These are phyloP conservation scores for Aaosphaeria arxii DNA, from an alignment of 2,329 filamentous ascomycete species.

Conservation along the genomic window DNA sequence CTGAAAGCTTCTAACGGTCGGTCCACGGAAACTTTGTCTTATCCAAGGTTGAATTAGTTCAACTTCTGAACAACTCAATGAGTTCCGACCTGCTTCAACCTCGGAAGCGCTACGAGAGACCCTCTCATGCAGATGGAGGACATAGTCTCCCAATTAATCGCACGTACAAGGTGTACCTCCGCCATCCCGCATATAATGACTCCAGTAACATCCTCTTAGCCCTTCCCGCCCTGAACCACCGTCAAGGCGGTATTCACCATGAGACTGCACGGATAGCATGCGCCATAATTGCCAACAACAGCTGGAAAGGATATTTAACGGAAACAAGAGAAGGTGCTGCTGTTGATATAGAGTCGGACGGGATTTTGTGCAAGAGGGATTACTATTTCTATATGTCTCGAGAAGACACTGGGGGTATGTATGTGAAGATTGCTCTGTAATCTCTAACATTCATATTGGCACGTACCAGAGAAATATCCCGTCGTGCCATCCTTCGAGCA, in stretches of 20 bases:
- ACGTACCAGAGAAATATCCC: not conserved
- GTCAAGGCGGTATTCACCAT: conserved; percentile 3
- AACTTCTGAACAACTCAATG: no score
- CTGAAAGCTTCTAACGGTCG: no score
- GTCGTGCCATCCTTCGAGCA: not conserved
- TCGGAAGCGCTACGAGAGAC: no score
- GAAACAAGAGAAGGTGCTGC: not conserved
- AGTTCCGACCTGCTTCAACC: no score
- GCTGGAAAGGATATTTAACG: not conserved
- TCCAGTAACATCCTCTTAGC: not conserved
- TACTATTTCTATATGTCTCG: not conserved
- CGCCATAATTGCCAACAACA: not conserved
- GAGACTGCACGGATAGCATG: not conserved
- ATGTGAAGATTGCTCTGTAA: no score
- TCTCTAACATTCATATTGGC: no score
- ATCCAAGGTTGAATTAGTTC: no score
- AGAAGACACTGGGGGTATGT: no score
- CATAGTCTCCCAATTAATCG: not conserved
- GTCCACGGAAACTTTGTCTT: no score
- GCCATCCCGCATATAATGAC: not conserved
- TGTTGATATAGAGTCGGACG: not conserved
- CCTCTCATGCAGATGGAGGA: not conserved
- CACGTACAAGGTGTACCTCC: not conserved
- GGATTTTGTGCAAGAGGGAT: not conserved
- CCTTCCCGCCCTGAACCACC: not conserved